Percentiles rank a stretch among this genome's conserved stretches.
These are phyloP conservation scores for Ophiocordyceps camponoti-rufipedis DNA, from an alignment of 2,329 filamentous ascomycete species.

Conservation along the genomic window DNA sequence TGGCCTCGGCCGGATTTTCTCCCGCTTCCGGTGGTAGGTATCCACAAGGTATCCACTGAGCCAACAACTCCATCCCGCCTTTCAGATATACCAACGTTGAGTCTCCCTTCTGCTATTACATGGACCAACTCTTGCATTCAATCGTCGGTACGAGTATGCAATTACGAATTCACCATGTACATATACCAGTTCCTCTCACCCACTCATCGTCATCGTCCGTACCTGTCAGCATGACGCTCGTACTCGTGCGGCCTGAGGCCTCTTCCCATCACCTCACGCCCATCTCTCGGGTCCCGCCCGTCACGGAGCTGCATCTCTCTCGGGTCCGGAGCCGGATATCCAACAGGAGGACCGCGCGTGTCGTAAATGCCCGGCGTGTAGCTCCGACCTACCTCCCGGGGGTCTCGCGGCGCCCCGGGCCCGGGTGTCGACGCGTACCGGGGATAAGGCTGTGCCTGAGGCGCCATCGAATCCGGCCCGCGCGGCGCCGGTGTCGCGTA, in stretches of 20 bases:
- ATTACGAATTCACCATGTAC: not conserved
- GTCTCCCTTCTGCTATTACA: no score
- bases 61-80: no score
- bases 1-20: not conserved
- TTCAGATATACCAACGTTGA: no score
- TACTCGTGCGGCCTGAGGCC: constrained; percentile 27
- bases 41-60: no score
- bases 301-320: constrained; percentile 13
- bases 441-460: constrained; percentile 19
- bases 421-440: constrained; percentile 25
- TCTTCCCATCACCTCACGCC: constrained; percentile 21
- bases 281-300: constrained; percentile 16
- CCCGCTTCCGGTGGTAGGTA: no score
- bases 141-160: not conserved
- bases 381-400: constrained; percentile 21
- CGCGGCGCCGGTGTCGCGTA: constrained; percentile 20
- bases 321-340: constrained; percentile 14
- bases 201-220: constrained; percentile 17
- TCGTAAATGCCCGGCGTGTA: constrained; percentile 29
- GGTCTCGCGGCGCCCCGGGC: constrained; percentile 22
- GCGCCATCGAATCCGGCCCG: constrained; percentile 21
- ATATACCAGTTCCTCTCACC: not conserved
- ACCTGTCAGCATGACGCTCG: constrained; percentile 24
- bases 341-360: constrained; percentile 15
- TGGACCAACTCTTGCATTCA: not conserved